Evolutionary conservation across 345 rosid genomes (phyloP).

Genomic region (Erodium maritimum): DNA sequence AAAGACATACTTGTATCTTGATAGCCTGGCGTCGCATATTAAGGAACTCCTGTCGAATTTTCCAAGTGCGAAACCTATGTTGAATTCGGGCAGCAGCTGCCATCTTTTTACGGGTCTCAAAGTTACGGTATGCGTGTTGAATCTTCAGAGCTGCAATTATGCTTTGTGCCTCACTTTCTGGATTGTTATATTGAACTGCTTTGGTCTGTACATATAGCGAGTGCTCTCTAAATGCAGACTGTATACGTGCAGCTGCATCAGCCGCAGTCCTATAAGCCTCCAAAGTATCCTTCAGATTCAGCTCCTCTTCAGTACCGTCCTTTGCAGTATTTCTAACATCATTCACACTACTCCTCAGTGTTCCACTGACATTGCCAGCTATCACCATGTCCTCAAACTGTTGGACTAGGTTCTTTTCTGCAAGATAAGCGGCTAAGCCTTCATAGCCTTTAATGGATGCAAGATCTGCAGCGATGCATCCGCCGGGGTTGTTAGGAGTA

Average conservation of each 20-base stretch:
- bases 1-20: constrained; percentile 63
- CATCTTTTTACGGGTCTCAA: constrained; percentile 52
- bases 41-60: constrained; percentile 55
- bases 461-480: constrained; percentile 77
- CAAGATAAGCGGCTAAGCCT: constrained; percentile 80
- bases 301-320: constrained; percentile 50
- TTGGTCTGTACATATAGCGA: constrained; percentile 43
- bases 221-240: constrained; percentile 74
- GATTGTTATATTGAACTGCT: constrained; percentile 29
- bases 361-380: constrained; percentile 79
- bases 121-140: constrained; percentile 85
- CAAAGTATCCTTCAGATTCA: constrained; percentile 57
- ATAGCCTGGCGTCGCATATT: constrained; percentile 61
- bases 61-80: constrained; percentile 83
- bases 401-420: constrained; percentile 70
- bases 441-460: constrained; percentile 67
- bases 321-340: constrained; percentile 23
- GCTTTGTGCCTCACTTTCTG: constrained; percentile 56
- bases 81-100: constrained; percentile 82
- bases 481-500: constrained; percentile 49
- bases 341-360: constrained; percentile 28
- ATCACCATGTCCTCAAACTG: constrained; percentile 69
- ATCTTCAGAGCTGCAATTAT: constrained; percentile 90
- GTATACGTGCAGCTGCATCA: constrained; percentile 90
- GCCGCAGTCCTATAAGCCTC: constrained; percentile 80